Evolutionary conservation across 306 rosid species (phyloP).

Genomic region (Corylus heterophylla): DNA sequence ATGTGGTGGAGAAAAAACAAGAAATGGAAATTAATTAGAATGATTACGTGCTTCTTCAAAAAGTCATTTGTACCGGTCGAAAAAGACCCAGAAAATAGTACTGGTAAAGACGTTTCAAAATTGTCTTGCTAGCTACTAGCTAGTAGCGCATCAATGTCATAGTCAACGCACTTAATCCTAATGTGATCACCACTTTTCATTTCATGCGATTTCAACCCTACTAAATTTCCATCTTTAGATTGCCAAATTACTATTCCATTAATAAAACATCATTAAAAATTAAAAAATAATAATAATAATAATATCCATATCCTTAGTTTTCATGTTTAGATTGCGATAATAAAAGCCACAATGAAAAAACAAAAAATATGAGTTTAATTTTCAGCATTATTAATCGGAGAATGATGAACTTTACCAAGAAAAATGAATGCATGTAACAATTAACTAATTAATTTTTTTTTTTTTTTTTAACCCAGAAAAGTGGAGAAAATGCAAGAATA

Average conservation of each 20-base stretch:
- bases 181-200: not conserved
- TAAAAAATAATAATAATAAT: no score
- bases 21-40: no score
- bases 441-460: not conserved
- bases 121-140: constrained; percentile 12
- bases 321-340: not conserved
- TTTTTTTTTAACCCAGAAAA: no score
- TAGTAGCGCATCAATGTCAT: not conserved
- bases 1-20: no score
- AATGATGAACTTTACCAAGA: not conserved
- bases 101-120: constrained; percentile 35
- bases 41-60: not conserved
- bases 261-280: no score
- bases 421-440: not conserved
- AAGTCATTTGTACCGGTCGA: constrained; percentile 30
- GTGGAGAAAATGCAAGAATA: no score
- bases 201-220: no score
- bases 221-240: no score
- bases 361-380: no score
- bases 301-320: not conserved
- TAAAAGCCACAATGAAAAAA: not conserved
- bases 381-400: no score
- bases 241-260: no score
- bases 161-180: not conserved
- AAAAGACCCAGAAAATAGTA: constrained; percentile 21